These are phyloP conservation scores for Triticum dicoccoides DNA, from an alignment of 176 grass and related monocot species.

Conservation along the genomic window DNA sequence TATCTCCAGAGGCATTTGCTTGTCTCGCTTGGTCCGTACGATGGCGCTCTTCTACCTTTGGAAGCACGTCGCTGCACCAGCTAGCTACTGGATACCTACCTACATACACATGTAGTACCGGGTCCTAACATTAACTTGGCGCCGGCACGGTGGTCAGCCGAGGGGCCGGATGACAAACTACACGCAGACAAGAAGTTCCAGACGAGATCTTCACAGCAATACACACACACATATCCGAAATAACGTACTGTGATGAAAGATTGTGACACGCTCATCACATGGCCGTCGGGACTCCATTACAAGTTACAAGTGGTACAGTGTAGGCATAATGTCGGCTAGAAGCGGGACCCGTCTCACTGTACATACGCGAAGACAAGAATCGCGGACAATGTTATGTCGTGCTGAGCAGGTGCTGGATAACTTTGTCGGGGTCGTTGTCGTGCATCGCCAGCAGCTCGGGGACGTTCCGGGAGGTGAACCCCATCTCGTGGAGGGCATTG, in stretches of 20 bases:
- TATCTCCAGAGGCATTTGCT: too few species aligned
- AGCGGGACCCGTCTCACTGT: not conserved
- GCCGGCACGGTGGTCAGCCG: too few species aligned
- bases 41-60: too few species aligned
- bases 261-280: not conserved
- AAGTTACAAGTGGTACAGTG: not conserved
- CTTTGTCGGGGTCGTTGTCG: conserved; percentile 93
- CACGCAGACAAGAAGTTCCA: not conserved
- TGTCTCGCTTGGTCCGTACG: too few species aligned
- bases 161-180: too few species aligned
- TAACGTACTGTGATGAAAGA: not conserved
- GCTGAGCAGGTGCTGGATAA: conserved; percentile 71
- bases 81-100: too few species aligned
- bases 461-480: conserved; percentile 78
- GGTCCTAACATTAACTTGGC: too few species aligned
- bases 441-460: conserved; percentile 86
- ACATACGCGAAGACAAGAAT: conserved; percentile 2
- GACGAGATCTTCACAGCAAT: not conserved
- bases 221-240: not conserved
- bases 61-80: too few species aligned
- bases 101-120: too few species aligned
- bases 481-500: conserved; percentile 90
- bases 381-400: conserved; percentile 38
- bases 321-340: not conserved
- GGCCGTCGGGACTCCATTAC: not conserved